phyloP scores from a whole-genome alignment of 257 asterid genomes.

The Solanum dulcamara region DNA sequence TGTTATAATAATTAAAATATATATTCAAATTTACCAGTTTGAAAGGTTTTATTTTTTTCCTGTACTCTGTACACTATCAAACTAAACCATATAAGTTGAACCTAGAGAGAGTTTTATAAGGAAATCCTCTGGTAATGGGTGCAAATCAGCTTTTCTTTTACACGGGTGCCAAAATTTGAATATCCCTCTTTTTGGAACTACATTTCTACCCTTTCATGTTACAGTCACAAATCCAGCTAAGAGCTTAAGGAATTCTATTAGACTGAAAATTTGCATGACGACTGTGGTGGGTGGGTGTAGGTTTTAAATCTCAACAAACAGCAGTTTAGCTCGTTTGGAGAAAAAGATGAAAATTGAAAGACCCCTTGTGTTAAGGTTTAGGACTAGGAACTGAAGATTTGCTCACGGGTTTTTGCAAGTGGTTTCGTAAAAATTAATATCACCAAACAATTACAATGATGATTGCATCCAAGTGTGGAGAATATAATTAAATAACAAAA shows the following conservation, averaged over 20 bases:
- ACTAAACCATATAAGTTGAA: no score
- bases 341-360: background rate
- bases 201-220: background rate
- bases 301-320: background rate
- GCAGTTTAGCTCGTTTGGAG: background rate
- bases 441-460: background rate
- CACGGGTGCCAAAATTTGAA: background rate
- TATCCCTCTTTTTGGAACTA: background rate
- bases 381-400: background rate
- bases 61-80: no score
- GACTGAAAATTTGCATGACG: background rate
- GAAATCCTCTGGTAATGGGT: background rate
- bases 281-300: background rate
- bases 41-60: no score
- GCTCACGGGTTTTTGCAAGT: no score
- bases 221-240: background rate
- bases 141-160: no score
- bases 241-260: background rate
- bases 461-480: no score
- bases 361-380: background rate
- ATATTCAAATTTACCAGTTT: no score
- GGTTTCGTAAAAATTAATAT: background rate
- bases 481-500: no score
- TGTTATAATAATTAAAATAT: no score
- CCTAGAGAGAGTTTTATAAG: no score